phyloP scores from a whole-genome alignment of 495 filamentous ascomycete genomes.

The Penicillium verhagenii region DNA sequence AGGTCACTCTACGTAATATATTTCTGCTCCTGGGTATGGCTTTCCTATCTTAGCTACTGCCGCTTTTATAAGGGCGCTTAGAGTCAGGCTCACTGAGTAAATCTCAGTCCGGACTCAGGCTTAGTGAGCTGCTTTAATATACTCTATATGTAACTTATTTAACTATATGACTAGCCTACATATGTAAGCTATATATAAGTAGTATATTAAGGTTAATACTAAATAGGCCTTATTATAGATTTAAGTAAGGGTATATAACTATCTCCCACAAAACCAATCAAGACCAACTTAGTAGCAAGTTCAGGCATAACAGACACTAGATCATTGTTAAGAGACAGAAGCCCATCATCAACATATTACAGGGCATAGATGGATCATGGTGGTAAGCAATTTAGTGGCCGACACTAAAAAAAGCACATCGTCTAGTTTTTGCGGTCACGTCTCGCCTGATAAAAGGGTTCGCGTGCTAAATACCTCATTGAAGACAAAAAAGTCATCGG shows the following conservation, averaged over 20 bases:
- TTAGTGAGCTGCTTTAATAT: too few relatives aligned
- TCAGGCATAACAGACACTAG: constrained; percentile 38
- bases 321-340: constrained; percentile 40
- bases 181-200: constrained; percentile 50
- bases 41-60: constrained; percentile 27
- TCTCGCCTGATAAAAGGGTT: constrained; percentile 39
- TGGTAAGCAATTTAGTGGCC: constrained; percentile 23
- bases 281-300: constrained; percentile 34
- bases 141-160: too few relatives aligned
- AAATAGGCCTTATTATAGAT: constrained; percentile 21
- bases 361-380: constrained; percentile 37
- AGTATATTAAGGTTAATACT: constrained; percentile 46
- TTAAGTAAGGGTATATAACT: constrained; percentile 25
- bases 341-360: constrained; percentile 49
- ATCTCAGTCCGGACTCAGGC: too few relatives aligned
- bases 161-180: too few relatives aligned
- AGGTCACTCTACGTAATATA: too few relatives aligned
- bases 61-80: constrained; percentile 32
- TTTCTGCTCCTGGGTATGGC: too few relatives aligned
- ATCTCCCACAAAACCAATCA: constrained; percentile 38
- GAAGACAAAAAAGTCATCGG: constrained; percentile 24
- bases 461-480: constrained; percentile 27
- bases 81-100: constrained; percentile 8
- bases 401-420: constrained; percentile 33
- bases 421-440: constrained; percentile 29